Evolutionary conservation across 208 protist species (phyloP).

Genomic region (Phytomonas sp.): DNA sequence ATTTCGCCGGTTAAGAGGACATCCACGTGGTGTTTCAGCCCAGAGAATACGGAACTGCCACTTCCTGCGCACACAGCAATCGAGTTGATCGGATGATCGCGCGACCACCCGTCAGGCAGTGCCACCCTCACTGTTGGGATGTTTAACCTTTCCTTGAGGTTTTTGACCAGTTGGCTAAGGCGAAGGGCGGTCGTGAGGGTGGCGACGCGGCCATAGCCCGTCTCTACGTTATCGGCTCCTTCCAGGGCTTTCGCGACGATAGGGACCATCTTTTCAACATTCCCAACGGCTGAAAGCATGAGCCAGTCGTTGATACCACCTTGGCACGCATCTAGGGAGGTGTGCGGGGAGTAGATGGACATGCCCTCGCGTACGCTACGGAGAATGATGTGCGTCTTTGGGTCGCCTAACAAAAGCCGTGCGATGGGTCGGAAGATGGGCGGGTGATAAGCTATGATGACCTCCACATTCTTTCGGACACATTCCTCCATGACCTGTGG

Average conservation of each 20-base stretch:
- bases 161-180: slow-evolving; percentile 37
- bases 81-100: slow-evolving; percentile 26
- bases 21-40: slow-evolving; percentile 27
- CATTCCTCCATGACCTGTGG: slow-evolving; percentile 87
- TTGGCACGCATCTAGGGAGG: slow-evolving; percentile 64
- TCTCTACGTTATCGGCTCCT: slow-evolving; percentile 11
- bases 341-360: slow-evolving; percentile 92
- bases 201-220: slow-evolving; percentile 63
- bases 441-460: slow-evolving; percentile 91
- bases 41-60: slow-evolving; percentile 63
- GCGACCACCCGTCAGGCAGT: slow-evolving; percentile 36
- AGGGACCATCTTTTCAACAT: slow-evolving; percentile 1
- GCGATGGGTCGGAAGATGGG: slow-evolving; percentile 81
- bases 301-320: slow-evolving; percentile 93
- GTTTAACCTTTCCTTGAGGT: slow-evolving; percentile 50
- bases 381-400: slow-evolving; percentile 69
- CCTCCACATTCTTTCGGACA: slow-evolving; percentile 35
- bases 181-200: slow-evolving; percentile 25
- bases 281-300: slow-evolving; percentile 34
- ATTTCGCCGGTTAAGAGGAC: slow-evolving; percentile 87
- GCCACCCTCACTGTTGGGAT: slow-evolving; percentile 63
- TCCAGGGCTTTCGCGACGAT: slow-evolving; percentile 20
- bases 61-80: slow-evolving; percentile 88
- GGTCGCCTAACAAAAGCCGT: slow-evolving; percentile 56
- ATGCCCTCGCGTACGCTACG: slow-evolving; percentile 58